Base-by-base conservation (phyloP, 371 early-diverging fungal species). In the Encephalitozoon romaleae region DNA sequence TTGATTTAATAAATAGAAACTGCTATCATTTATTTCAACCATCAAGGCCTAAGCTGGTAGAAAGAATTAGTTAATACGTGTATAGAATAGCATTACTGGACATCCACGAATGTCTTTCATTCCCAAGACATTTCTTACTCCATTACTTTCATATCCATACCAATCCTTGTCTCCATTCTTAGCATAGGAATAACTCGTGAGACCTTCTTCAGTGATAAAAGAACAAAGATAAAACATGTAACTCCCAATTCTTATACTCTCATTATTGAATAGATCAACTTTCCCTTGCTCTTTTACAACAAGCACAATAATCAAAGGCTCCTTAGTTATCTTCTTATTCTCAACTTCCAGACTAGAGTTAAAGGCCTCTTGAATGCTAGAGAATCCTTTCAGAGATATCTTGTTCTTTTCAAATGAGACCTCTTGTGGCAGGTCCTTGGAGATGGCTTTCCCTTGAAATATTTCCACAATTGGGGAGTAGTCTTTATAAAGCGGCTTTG, bases 401-500 rank as follows among this genome's bases (percentile, higher is more conserved):
- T 21, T 21, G 34, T 12, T 12, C 59, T 59, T 59, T 38, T 59
- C 59, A 59, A 59, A 59, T 0, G n/a, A 59, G n/a, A 34, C n/a
- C 59, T 59, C 59, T 28, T 59, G 59, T 6, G 26, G 28, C 12
- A n/a, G 2, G n/a, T 21, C 28, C 9, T 15, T 11, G 3, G 21
- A 30, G 21, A 59, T 6, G 2, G 34, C 59, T 15, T 71, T 71
- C n/a, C 71, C 71, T 30, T 71, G 71, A 21, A 71, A 71, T 18
- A 71, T 71, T 42, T 71, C 71, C 8, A 71, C 71, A 41, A 71
- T 71, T 9, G 71, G 71, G 8, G 71, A 71, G 42, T 71, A 71
- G 28, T 71, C 71, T 43, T 21, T 18, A 32, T 55, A 71, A 41
- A 71, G 53, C 8, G 15, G 30, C 38, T 59, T 59, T 0, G 26